Evolutionary conservation across 1,284 basidiomycete genomes (phyloP).

Genomic region (Xerocomus cyaneibrunnescens): DNA sequence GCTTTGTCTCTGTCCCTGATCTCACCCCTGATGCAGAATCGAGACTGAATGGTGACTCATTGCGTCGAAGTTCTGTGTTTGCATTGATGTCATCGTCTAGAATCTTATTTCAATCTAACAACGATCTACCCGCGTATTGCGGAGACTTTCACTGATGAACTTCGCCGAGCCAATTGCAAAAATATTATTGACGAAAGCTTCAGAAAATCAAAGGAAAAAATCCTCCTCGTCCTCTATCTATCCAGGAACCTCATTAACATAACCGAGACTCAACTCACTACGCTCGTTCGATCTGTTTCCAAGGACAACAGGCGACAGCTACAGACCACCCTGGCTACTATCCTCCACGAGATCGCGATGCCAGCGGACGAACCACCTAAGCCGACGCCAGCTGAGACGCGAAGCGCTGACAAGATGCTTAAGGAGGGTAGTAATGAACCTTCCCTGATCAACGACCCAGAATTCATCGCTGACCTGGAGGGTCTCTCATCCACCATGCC

Average conservation of each 20-base stretch:
- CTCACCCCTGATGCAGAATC: constrained; percentile 19
- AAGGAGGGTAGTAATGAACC: constrained; percentile 23
- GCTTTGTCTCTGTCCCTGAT: constrained; percentile 13
- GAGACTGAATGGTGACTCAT: constrained; percentile 13
- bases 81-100: constrained; percentile 3
- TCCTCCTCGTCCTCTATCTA: constrained; percentile 20
- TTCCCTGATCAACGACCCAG: constrained; percentile 24
- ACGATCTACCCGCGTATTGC: constrained; percentile 18
- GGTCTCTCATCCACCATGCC: constrained; percentile 12
- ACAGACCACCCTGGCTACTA: constrained; percentile 12
- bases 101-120: constrained; percentile 20
- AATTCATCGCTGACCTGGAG: constrained; percentile 35
- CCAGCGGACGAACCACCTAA: constrained; percentile 4
- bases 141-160: constrained; percentile 23
- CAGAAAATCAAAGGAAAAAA: constrained; percentile 28
- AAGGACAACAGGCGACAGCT: constrained; percentile 17
- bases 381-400: constrained; percentile 13
- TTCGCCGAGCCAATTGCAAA: constrained; percentile 19
- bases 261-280: constrained; percentile 14
- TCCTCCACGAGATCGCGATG: constrained; percentile 14
- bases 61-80: background rate
- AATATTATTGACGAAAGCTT: constrained; percentile 21
- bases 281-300: constrained; percentile 16
- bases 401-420: constrained; percentile 21
- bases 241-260: constrained; percentile 14